phyloP scores from a whole-genome alignment of 1,284 basidiomycete species.

The Boletus smithii region DNA sequence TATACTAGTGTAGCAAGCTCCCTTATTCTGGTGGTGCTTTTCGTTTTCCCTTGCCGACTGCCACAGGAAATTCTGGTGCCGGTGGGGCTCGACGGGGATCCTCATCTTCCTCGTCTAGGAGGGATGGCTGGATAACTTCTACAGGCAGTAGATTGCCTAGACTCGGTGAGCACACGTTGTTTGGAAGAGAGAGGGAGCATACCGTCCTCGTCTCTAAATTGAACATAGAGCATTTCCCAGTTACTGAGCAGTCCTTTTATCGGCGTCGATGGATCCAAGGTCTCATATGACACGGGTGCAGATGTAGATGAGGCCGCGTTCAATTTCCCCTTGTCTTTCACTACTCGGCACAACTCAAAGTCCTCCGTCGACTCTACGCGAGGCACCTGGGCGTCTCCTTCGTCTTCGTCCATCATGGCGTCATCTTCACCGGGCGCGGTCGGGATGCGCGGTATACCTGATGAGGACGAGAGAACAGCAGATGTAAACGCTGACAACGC shows the following conservation, averaged over 20 bases:
- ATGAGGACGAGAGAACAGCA: slow-evolving; percentile 33
- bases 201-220: slow-evolving; percentile 62
- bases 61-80: slow-evolving; percentile 14
- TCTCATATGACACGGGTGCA: slow-evolving; percentile 41
- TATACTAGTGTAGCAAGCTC: too few relatives aligned
- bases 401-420: slow-evolving; percentile 19
- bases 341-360: slow-evolving; percentile 60
- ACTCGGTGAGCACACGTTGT: background rate
- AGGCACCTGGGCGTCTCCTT: slow-evolving; percentile 40
- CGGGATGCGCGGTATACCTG: slow-evolving; percentile 15
- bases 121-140: slow-evolving; percentile 40
- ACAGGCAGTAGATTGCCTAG: slow-evolving; percentile 44
- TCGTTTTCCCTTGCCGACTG: slow-evolving; percentile 45
- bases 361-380: slow-evolving; percentile 44
- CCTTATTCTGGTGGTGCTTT: slow-evolving; percentile 39
- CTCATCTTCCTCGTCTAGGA: slow-evolving; percentile 46
- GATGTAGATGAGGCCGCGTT: slow-evolving; percentile 30
- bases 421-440: slow-evolving; percentile 25
- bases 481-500: slow-evolving; percentile 58
- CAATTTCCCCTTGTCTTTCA: slow-evolving; percentile 50
- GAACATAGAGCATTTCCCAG: slow-evolving; percentile 66
- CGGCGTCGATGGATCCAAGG: slow-evolving; percentile 42
- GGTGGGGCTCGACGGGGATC: slow-evolving; percentile 27
- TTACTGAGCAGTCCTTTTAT: slow-evolving; percentile 52
- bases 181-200: slow-evolving; percentile 18